phyloP scores from a whole-genome alignment of 2,329 filamentous ascomycete genomes.

The Sporothrix luriei region DNA sequence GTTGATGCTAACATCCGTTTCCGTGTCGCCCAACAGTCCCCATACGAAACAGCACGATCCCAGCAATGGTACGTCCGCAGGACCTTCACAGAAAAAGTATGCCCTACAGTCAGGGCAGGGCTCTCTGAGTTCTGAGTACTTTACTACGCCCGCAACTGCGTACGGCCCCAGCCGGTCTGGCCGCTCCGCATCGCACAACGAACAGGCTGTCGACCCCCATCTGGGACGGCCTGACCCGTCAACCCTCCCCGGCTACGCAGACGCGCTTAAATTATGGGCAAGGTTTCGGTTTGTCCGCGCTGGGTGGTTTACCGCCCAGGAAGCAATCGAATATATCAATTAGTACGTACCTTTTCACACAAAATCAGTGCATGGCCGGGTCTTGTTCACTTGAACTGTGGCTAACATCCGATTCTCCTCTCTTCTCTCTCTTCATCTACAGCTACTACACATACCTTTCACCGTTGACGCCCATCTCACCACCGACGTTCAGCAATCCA shows the following conservation, averaged over 20 bases:
- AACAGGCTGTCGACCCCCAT: slow-evolving; percentile 52
- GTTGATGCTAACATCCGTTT: neutral
- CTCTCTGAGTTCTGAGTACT: slow-evolving; percentile 2
- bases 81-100: slow-evolving; percentile 8
- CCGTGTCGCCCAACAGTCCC: neutral
- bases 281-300: slow-evolving; percentile 92
- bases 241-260: slow-evolving; percentile 60
- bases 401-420: neutral
- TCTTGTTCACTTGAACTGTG: neutral
- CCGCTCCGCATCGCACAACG: slow-evolving; percentile 37
- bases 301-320: slow-evolving; percentile 92
- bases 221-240: slow-evolving; percentile 50
- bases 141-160: neutral
- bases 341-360: slow-evolving; percentile 63
- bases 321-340: slow-evolving; percentile 90
- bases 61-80: slow-evolving; percentile 4
- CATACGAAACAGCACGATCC: slow-evolving; percentile 28
- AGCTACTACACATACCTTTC: slow-evolving; percentile 91
- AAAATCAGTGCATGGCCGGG: too few relatives aligned
- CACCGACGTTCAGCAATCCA: slow-evolving; percentile 85
- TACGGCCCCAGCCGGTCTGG: slow-evolving; percentile 36
- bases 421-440: slow-evolving; percentile 6
- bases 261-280: slow-evolving; percentile 84
- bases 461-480: slow-evolving; percentile 88
- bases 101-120: neutral